Conservation (phyloP, 2,329 filamentous ascomycete species). For the Colletotrichum noveboracense region DNA sequence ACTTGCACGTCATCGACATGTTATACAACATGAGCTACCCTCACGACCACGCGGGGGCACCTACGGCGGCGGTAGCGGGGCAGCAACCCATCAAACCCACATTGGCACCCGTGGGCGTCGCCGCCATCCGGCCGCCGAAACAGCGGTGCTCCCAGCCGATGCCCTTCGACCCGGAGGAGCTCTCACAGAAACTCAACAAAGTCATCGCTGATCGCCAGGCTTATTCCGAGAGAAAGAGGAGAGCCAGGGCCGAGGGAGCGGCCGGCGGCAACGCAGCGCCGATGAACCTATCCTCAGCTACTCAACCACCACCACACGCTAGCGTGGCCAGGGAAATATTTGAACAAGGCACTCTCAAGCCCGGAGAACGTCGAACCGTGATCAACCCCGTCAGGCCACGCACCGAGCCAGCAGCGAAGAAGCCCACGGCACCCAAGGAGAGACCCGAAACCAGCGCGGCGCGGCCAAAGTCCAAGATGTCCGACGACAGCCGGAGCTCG, state of each 20-base stretch:
- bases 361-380: not conserved
- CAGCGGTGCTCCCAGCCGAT: constrained; percentile 25
- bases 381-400: not conserved
- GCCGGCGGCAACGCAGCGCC: not conserved
- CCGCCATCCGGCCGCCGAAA: constrained; percentile 8
- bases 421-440: not conserved
- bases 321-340: constrained; percentile 2
- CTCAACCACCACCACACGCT: not conserved
- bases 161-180: constrained; percentile 59
- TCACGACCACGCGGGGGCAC: constrained; percentile 21
- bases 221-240: constrained; percentile 38
- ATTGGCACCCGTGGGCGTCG: not conserved
- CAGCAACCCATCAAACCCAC: constrained; percentile 6
- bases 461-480: constrained; percentile 18
- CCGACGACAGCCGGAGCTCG: constrained; percentile 10
- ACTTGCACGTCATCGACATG: constrained; percentile 19
- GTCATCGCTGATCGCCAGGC: constrained; percentile 57
- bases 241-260: constrained; percentile 29
- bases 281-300: not conserved
- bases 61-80: not conserved
- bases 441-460: not conserved
- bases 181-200: constrained; percentile 55
- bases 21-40: constrained; percentile 30
- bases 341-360: constrained; percentile 3
- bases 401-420: not conserved